Percentiles rank a stretch among this genome's conserved stretches.
Evolutionary conservation across 441 rosid species (phyloP).

Genomic region (Eutrema salsugineum): DNA sequence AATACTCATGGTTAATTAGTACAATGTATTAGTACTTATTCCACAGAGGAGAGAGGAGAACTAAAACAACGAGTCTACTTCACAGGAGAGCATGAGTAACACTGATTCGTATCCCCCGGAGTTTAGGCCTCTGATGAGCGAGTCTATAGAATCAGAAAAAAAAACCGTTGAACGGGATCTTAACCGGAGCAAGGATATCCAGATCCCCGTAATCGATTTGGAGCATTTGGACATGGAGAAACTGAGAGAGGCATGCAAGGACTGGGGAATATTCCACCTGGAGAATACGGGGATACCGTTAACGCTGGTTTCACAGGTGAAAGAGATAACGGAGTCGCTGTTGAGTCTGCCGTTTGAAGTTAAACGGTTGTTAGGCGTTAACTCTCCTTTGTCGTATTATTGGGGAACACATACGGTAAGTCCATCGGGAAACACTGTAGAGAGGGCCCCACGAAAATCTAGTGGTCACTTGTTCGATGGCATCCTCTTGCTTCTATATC

Average conservation of each 20-base stretch:
- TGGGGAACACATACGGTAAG: slow-evolving; percentile 64
- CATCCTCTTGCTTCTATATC: slow-evolving; percentile 43
- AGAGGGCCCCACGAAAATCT: slow-evolving; percentile 10
- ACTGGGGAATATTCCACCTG: slow-evolving; percentile 68
- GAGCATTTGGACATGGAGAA: slow-evolving; percentile 32
- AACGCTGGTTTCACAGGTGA: slow-evolving; percentile 33
- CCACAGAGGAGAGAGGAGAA: too few species aligned
- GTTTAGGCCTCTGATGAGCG: too few species aligned
- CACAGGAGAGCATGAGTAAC: too few species aligned
- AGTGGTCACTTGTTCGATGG: slow-evolving; percentile 60
- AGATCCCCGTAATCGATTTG: slow-evolving; percentile 47
- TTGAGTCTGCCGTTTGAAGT: slow-evolving; percentile 49
- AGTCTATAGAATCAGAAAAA: too few species aligned
- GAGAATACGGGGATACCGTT: slow-evolving; percentile 54
- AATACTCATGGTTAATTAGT: too few species aligned
- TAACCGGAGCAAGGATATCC: slow-evolving; percentile 7
- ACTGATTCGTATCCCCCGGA: too few species aligned
- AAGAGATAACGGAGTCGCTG: slow-evolving; percentile 32
- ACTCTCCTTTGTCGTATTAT: slow-evolving; percentile 44
- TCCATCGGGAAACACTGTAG: slow-evolving; percentile 40
- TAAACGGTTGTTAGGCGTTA: slow-evolving; percentile 35
- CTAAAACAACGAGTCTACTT: too few species aligned
- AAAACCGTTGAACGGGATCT: too few species aligned
- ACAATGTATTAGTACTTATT: too few species aligned
- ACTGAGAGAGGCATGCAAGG: slow-evolving; percentile 48